A percentile compares a stretch with the other conserved stretches of the same genome.
Conservation (phyloP, 2,329 filamentous ascomycete genomes). For the Pleoardoris graminearum region DNA sequence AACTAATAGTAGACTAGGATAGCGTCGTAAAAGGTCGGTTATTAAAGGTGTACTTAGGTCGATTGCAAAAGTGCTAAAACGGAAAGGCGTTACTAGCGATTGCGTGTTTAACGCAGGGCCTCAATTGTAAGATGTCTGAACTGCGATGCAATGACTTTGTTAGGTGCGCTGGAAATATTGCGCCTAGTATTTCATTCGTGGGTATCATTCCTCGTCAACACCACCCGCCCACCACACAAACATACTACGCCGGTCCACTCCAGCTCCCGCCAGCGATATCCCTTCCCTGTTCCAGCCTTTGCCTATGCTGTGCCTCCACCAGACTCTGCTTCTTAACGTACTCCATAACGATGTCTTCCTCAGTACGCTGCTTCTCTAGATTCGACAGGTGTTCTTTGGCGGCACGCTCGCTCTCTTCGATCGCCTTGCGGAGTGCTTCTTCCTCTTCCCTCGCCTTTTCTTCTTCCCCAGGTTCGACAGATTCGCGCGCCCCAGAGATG, state of each 20-base stretch:
- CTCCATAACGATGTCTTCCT: slow-evolving; percentile 75
- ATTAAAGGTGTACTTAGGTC: no score
- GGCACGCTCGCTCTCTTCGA: slow-evolving; percentile 32
- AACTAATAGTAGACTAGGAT: no score
- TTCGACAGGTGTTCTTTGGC: slow-evolving; percentile 48
- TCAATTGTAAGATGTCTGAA: no score
- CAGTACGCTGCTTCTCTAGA: slow-evolving; percentile 52
- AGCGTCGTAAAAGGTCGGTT: no score
- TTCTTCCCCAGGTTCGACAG: slow-evolving; percentile 14
- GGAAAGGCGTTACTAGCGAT: no score
- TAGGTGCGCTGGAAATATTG: no score
- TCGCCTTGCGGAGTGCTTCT: slow-evolving; percentile 30
- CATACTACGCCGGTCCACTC: slow-evolving; percentile 3
- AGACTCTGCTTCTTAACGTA: slow-evolving; percentile 78
- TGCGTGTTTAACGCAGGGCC: no score
- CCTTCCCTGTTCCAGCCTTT: slow-evolving; percentile 15
- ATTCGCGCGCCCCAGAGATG: slow-evolving; percentile 11
- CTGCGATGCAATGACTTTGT: no score
- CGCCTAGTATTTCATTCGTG: no score
- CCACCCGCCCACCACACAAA: background rate
- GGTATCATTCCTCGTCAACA: background rate
- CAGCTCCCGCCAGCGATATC: slow-evolving; percentile 22
- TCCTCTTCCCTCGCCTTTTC: slow-evolving; percentile 24
- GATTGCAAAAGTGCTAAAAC: no score
- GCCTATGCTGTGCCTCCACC: slow-evolving; percentile 57